phyloP scores from a whole-genome alignment of 768 basidiomycete genomes.

The Rhizopogon vulgaris region DNA sequence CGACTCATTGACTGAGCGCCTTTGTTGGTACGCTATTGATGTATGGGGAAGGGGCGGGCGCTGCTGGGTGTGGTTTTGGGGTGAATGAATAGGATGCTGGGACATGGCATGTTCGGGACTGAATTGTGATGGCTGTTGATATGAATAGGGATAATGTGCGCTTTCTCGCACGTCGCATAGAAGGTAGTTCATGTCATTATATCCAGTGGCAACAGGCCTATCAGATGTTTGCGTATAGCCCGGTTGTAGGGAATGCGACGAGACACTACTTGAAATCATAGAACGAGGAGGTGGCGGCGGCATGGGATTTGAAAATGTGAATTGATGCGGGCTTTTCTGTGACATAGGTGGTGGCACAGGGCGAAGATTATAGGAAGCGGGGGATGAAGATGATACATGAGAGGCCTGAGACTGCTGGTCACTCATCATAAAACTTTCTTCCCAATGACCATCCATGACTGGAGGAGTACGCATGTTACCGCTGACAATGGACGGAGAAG shows the following conservation, averaged over 20 bases:
- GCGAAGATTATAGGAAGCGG: constrained; percentile 40
- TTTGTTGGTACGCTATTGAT: constrained; percentile 45
- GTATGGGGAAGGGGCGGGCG: constrained; percentile 37
- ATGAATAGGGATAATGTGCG: constrained; percentile 46
- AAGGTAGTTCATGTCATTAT: constrained; percentile 41
- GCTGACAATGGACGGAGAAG: constrained; percentile 28
- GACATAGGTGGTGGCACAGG: constrained; percentile 37
- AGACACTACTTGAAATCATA: constrained; percentile 36
- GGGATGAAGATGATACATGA: constrained; percentile 33
- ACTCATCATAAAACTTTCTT: constrained; percentile 47
- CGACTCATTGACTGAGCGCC: constrained; percentile 54
- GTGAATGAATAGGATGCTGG: constrained; percentile 31
- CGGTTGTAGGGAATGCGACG: constrained; percentile 29
- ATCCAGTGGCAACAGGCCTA: constrained; percentile 41
- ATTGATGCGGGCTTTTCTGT: constrained; percentile 42
- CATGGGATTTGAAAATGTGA: constrained; percentile 34
- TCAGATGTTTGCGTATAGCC: constrained; percentile 46
- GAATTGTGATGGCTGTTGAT: constrained; percentile 41
- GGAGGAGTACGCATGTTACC: constrained; percentile 31
- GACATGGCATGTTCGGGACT: constrained; percentile 36
- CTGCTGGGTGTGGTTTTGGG: constrained; percentile 26
- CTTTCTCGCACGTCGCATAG: constrained; percentile 42
- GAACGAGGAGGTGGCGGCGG: constrained; percentile 36
- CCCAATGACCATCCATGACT: constrained; percentile 51
- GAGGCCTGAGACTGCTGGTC: constrained; percentile 32